Percentiles rank a stretch among this genome's conserved stretches.
These are phyloP conservation scores for Kalaharituber pfeilii DNA, from an alignment of 2,329 filamentous ascomycete species.

Conservation along the genomic window DNA sequence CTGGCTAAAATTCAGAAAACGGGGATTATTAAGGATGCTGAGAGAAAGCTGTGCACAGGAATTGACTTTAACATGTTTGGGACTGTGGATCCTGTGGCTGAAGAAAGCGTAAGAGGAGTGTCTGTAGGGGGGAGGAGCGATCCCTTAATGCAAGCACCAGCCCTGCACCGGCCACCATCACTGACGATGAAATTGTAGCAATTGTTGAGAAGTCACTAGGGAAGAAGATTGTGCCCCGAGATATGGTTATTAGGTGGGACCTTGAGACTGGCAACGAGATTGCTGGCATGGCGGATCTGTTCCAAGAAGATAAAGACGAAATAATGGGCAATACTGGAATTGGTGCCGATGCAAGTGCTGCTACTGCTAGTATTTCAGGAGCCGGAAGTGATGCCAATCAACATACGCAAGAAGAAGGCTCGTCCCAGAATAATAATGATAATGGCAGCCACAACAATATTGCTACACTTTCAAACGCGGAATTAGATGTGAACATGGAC, in stretches of 20 bases:
- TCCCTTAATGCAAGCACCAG: no score
- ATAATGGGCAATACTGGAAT: background rate
- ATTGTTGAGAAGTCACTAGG: background rate
- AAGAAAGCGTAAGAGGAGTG: background rate
- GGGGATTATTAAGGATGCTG: constrained; percentile 52
- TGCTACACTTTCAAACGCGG: background rate
- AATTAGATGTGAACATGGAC: background rate
- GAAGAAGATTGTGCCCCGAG: background rate
- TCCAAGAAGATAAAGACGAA: background rate
- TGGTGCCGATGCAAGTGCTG: background rate
- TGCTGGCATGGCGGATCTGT: background rate
- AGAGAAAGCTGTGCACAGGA: constrained; percentile 54
- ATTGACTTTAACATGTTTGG: constrained; percentile 29
- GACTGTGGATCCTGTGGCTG: constrained; percentile 32
- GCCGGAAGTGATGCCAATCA: background rate
- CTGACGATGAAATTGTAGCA: background rate
- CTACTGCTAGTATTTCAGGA: background rate
- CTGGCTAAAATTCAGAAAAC: constrained; percentile 58
- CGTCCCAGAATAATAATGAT: background rate
- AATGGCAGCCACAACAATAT: background rate
- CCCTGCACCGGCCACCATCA: background rate
- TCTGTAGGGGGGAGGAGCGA: background rate
- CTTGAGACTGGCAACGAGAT: background rate
- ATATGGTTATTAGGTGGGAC: constrained; percentile 1
- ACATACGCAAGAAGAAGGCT: background rate